Conservation (phyloP, 257 asterid species). For the Gardenia jasminoides region DNA sequence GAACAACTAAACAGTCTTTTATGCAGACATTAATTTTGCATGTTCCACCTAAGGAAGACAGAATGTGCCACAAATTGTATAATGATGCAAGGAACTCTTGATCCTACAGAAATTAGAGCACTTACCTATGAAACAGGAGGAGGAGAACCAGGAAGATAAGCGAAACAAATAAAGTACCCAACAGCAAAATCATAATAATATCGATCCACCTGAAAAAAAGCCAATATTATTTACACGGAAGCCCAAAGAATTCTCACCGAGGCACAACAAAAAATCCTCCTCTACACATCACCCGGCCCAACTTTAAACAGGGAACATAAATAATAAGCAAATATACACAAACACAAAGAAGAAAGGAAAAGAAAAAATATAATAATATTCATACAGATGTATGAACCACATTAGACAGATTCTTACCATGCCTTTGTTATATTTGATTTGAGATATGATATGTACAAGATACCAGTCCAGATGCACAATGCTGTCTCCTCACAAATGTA, state of each 20-base stretch:
- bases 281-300: background rate
- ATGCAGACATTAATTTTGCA: background rate
- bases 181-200: slow-evolving; percentile 58
- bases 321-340: background rate
- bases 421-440: slow-evolving; percentile 64
- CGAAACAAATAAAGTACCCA: slow-evolving; percentile 59
- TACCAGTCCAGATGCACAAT: slow-evolving; percentile 81
- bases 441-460: slow-evolving; percentile 67
- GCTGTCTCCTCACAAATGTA: slow-evolving; percentile 86
- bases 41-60: background rate
- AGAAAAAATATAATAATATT: background rate
- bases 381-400: background rate
- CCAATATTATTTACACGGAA: background rate
- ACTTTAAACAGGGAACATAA: background rate
- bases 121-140: slow-evolving; percentile 83
- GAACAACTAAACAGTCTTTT: background rate
- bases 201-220: slow-evolving; percentile 79
- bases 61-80: background rate
- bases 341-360: background rate
- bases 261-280: background rate
- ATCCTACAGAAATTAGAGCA: slow-evolving; percentile 7
- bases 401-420: slow-evolving; percentile 56
- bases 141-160: slow-evolving; percentile 76
- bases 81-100: background rate
- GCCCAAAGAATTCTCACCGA: background rate